phyloP scores from a whole-genome alignment of 148 eudicot genomes.

The Arctostaphylos glauca region DNA sequence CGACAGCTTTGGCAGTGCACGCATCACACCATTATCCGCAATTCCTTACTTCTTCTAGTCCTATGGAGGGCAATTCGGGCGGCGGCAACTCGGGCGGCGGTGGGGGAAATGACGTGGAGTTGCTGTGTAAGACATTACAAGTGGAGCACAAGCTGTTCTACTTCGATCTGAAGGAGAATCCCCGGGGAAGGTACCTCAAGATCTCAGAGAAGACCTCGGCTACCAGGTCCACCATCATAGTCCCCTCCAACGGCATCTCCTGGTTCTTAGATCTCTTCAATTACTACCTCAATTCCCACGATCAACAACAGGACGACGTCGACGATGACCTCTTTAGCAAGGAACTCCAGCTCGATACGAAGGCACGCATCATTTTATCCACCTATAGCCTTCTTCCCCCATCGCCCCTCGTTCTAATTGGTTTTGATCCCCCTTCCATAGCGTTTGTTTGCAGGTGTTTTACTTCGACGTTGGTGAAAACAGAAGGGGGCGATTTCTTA shows the following conservation, averaged over 20 bases:
- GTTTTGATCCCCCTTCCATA: not conserved
- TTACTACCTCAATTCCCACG: constrained; percentile 75
- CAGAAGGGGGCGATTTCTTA: constrained; percentile 89
- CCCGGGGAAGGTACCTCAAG: constrained; percentile 89
- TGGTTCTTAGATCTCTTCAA: constrained; percentile 94
- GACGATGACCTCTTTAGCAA: constrained; percentile 63
- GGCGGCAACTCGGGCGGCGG: constrained; percentile 44
- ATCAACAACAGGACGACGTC: constrained; percentile 29
- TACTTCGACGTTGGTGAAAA: constrained; percentile 96
- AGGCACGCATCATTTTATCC: constrained; percentile 35
- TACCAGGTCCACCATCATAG: constrained; percentile 85
- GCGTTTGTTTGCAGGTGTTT: constrained; percentile 56
- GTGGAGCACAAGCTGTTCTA: constrained; percentile 96
- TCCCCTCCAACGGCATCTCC: constrained; percentile 76
- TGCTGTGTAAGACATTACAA: constrained; percentile 84
- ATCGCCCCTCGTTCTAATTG: not conserved
- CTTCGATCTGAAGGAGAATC: constrained; percentile 97
- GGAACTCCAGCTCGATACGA: constrained; percentile 88
- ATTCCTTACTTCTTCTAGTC: not conserved
- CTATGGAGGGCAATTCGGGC: constrained; percentile 59
- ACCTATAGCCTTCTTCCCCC: not conserved
- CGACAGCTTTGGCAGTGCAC: not conserved
- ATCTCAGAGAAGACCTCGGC: constrained; percentile 98
- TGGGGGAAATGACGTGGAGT: constrained; percentile 71
- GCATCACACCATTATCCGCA: not conserved